Base-by-base conservation (phyloP, 2,329 filamentous ascomycete genomes). In the Aspergillus pseudoterreus region DNA sequence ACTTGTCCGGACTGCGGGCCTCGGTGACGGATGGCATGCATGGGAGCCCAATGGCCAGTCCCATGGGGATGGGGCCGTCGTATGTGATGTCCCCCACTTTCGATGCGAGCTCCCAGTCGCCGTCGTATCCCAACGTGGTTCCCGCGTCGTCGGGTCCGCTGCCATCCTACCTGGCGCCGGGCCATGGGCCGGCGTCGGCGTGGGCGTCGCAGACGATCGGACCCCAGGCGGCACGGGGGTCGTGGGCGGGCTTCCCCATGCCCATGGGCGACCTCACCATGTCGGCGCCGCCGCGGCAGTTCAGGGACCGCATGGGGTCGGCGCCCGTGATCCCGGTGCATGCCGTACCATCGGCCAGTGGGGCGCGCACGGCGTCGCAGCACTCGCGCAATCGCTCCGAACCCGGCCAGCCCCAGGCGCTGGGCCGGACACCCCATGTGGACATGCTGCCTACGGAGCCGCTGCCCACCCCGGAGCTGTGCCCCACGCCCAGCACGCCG, bases 261-360 rank as follows among this genome's bases (percentile, higher is more conserved):
- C 55, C 60, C 3, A 52, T 38, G 11, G 57, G 61, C 15, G 63
- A 63, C 15, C 43, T 54, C 41, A 47, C 47, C 21, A 53, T 56
- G 46, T 56, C 45, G 38, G 58, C 30, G 33, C 62, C 32, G 21
- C 39, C 39, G 6, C 45, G 52, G 54, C 47, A 63, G 57, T 71
- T 68, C 58, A 55, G 68, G 49, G 64, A 70, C 41, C 67, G 68
- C 4, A 52, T 71, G 32, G 65, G 61, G 4, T 70, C 67, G 14
- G 66, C 67, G 5, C 68, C 68, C 0, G 66, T 69, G 32, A 54
- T 69, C 19, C 61, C 64, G 11, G 41, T 67, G 32, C 63, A 51
- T 47, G 53, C 45, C 30, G 42, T 64, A 46, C 15, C 59, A 52
- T 45, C 61, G 50, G 59, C 30, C 53, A 53, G 50, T 55, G 58